Percentiles rank a stretch among this genome's conserved stretches.
Conservation (phyloP, 371 early-diverging fungal species). For the Mortierella sp. region DNA sequence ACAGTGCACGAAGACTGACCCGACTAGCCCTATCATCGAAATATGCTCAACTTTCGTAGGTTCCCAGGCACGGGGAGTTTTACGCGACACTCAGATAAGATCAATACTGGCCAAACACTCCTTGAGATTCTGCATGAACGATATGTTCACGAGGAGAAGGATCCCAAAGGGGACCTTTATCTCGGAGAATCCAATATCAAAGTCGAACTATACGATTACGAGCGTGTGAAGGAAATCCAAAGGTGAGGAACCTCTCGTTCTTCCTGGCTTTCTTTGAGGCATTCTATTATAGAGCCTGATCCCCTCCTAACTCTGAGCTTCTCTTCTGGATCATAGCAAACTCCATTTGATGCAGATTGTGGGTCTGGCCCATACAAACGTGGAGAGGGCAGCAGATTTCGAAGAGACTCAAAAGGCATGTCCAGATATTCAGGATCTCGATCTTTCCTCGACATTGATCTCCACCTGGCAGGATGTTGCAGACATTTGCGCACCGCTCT, state of each 20-base stretch:
- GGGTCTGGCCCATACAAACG: slow-evolving; percentile 49
- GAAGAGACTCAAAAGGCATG: slow-evolving; percentile 53
- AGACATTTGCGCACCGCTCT: slow-evolving; percentile 67
- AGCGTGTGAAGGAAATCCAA: slow-evolving; percentile 72
- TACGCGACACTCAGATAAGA: slow-evolving; percentile 69
- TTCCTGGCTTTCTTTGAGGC: background rate
- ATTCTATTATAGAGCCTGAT: too few species aligned
- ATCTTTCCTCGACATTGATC: slow-evolving; percentile 79
- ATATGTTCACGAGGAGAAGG: slow-evolving; percentile 58
- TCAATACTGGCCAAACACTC: slow-evolving; percentile 63
- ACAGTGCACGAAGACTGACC: too few species aligned
- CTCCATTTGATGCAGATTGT: slow-evolving; percentile 40
- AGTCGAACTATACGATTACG: slow-evolving; percentile 86
- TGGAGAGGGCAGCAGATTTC: slow-evolving; percentile 33
- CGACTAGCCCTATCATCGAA: too few species aligned
- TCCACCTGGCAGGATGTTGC: slow-evolving; percentile 70
- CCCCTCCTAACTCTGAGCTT: too few species aligned
- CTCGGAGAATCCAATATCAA: slow-evolving; percentile 57
- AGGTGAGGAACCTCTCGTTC: slow-evolving; percentile 30
- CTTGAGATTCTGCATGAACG: slow-evolving; percentile 64
- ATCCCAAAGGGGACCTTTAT: slow-evolving; percentile 11
- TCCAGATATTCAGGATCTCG: slow-evolving; percentile 73
- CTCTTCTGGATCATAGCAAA: slow-evolving; percentile 13
- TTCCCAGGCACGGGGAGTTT: slow-evolving; percentile 80
- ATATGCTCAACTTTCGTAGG: slow-evolving; percentile 16